Evolutionary conservation across 192 early-diverging fungal species (phyloP), one percentile per base, ranked within the genome.

Genomic region (Linderina pennispora): DNA sequence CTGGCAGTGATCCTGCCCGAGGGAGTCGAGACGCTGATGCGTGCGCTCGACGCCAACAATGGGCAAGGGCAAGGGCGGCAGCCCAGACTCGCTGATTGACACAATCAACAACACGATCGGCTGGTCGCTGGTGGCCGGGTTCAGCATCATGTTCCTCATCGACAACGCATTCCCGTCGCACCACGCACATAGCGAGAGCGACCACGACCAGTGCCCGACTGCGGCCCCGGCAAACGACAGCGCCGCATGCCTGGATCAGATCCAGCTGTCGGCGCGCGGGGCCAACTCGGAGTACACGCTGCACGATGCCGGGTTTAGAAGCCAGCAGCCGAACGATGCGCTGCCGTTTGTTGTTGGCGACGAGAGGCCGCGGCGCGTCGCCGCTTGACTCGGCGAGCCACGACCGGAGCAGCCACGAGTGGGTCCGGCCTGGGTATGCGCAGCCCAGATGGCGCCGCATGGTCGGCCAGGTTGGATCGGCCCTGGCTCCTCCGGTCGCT

Each of bases 1-100:
- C 70, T 97, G 20, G 79, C 87, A n/a, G 90, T 97, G 5, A 94
- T 97, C 46, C 68, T 97, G 43, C 94, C 94, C 4, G 94, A 97
- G 63, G 94, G 94, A 20, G 82, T 97, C 24, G 92, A 94, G 55
- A 92, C 92, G 0, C 77, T 97, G 22, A 80, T 81, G 32, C 71
- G 52, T 6, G 65, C 72, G 0, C 28, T 62, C 40, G 46, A 58
- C 10, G n/a, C 54, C 5, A 32, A 36, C 9, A 47, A 57, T 25
- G 17, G 24, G 32, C 9, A 47, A 57, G 35, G 17, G 24, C 20
- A 38, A 48, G 34, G 16, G 18, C 22, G 33, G 19, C n/a, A 9
- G 45, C 25, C 26, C 24, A 14, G 43, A 44, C 21, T 32, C 36
- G 4, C 14, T 54, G n/a, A 39, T 52, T 11, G 65, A 69, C 4